A percentile compares a stretch with the other conserved stretches of the same genome.
phyloP scores from a whole-genome alignment of 75 land plant species.

The Ceratopteris richardii region DNA sequence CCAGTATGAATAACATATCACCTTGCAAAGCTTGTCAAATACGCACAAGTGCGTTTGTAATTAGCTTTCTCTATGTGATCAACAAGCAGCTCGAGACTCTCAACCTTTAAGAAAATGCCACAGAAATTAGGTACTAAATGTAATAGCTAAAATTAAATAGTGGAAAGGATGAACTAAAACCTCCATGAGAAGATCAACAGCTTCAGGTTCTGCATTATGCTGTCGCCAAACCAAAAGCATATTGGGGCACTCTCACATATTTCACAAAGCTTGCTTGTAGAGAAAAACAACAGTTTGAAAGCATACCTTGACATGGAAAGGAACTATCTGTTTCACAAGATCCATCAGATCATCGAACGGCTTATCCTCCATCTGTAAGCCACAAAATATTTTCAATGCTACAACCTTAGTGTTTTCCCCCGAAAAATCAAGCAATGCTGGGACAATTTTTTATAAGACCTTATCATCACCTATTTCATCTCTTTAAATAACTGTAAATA shows the following conservation, averaged over 20 bases:
- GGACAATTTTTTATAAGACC: no score
- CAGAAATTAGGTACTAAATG: no score
- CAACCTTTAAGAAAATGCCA: conserved; percentile 48
- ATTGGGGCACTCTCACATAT: conserved; percentile 8
- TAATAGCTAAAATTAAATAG: no score
- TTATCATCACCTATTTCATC: no score
- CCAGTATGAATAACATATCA: no score
- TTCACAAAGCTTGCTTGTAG: not conserved
- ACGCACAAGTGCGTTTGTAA: conserved; percentile 79
- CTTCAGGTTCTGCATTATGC: conserved; percentile 99
- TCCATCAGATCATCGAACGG: conserved; percentile 86
- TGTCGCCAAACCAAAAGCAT: no score
- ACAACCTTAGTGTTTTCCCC: not conserved
- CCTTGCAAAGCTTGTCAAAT: conserved; percentile 83
- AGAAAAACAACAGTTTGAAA: no score
- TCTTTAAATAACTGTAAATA: no score
- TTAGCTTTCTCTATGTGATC: conserved; percentile 81
- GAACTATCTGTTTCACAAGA: conserved; percentile 87
- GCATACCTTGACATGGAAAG: conserved; percentile 93
- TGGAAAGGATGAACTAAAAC: conserved; percentile 18
- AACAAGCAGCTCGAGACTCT: conserved; percentile 65
- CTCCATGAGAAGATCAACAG: conserved; percentile 98
- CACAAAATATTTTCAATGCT: no score
- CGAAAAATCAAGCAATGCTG: not conserved
- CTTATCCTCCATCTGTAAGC: conserved; percentile 59